Percentiles rank a stretch among this genome's conserved stretches.
These are phyloP conservation scores for Alnus rubra DNA, from an alignment of 306 rosid species.

Conservation along the genomic window DNA sequence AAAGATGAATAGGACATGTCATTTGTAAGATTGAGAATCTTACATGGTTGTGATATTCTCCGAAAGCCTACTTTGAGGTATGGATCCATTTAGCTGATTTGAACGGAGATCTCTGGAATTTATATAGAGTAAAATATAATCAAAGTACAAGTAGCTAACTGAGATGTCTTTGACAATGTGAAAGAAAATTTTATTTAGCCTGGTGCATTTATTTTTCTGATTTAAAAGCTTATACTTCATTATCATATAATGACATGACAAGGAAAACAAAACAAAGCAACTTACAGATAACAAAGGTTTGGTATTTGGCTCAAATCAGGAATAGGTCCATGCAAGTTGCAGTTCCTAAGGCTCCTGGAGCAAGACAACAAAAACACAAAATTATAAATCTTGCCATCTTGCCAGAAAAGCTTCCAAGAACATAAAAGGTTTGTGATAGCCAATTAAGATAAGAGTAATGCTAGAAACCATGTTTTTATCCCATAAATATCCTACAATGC, in stretches of 20 bases:
- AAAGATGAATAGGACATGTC: background rate
- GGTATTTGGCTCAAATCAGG: slow-evolving; percentile 78
- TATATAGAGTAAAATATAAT: too few relatives aligned
- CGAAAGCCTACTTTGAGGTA: too few relatives aligned
- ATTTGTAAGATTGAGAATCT: slow-evolving; percentile 36
- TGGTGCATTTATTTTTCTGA: too few relatives aligned
- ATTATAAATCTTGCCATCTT: background rate
- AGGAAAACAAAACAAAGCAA: slow-evolving; percentile 28
- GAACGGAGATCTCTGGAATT: too few relatives aligned
- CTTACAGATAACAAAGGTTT: slow-evolving; percentile 67
- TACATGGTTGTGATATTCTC: slow-evolving; percentile 79
- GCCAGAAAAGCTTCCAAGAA: slow-evolving; percentile 1
- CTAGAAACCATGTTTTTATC: too few relatives aligned
- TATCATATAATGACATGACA: background rate
- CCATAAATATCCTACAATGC: too few relatives aligned
- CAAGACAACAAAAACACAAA: slow-evolving; percentile 31
- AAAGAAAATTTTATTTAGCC: too few relatives aligned
- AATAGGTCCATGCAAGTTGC: slow-evolving; percentile 73
- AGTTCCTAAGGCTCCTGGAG: slow-evolving; percentile 86
- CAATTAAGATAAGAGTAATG: too few relatives aligned
- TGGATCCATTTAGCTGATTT: too few relatives aligned
- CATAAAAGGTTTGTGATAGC: background rate
- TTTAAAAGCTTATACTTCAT: slow-evolving; percentile 10
- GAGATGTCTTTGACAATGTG: too few relatives aligned
- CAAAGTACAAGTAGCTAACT: too few relatives aligned